These are phyloP conservation scores for Pichia scutulata DNA, from an alignment of 805 yeast genomes.

Conservation along the genomic window DNA sequence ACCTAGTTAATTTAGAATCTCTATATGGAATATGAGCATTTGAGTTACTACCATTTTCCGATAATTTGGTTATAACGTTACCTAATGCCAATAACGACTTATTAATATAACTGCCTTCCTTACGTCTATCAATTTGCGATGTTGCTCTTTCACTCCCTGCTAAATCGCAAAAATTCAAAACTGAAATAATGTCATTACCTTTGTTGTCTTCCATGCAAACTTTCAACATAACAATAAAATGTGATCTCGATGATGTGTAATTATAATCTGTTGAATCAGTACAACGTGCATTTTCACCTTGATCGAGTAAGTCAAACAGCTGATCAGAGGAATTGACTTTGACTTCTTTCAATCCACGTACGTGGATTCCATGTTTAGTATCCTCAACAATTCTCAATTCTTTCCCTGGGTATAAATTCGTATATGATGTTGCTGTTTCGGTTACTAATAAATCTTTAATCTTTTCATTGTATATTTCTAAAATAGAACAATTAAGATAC, in stretches of 20 bases:
- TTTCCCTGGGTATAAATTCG: constrained; percentile 2
- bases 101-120: constrained; percentile 91
- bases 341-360: constrained; percentile 65
- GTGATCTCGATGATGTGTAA: constrained; percentile 82
- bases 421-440: not conserved
- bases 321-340: constrained; percentile 50
- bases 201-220: constrained; percentile 31
- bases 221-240: constrained; percentile 74
- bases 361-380: constrained; percentile 59
- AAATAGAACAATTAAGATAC: constrained; percentile 58
- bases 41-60: constrained; percentile 7
- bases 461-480: constrained; percentile 84
- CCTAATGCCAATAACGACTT: constrained; percentile 85
- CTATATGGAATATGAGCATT: constrained; percentile 75
- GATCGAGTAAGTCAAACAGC: constrained; percentile 47
- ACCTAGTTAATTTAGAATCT: constrained; percentile 85
- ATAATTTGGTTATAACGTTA: constrained; percentile 79
- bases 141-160: constrained; percentile 95
- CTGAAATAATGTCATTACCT: constrained; percentile 40
- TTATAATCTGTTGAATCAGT: constrained; percentile 90
- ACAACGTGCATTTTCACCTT: constrained; percentile 68
- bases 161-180: constrained; percentile 82
- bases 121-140: constrained; percentile 68
- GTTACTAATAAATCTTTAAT: constrained; percentile 62
- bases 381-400: constrained; percentile 80